Evolutionary conservation across 805 yeast genomes (phyloP), one percentile per base, ranked within the genome.

Genomic region (Torulaspora indica): DNA sequence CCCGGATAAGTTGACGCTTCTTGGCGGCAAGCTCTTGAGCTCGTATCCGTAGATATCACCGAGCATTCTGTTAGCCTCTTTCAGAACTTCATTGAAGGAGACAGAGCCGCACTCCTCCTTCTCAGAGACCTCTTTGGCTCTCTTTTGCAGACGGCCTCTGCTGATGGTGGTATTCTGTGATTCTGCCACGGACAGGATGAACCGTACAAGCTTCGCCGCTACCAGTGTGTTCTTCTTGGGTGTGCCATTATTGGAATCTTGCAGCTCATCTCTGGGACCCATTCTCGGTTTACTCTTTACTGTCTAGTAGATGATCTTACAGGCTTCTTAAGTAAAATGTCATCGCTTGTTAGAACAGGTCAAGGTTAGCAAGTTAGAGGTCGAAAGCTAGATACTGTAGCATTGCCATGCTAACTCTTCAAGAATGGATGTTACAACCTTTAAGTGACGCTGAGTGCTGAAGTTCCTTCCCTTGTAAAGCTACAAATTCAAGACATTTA

Each of bases 271-370:
- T 12, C 18, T 14, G 24, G 35, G n/a, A 32, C 23, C 14, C 42
- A 38, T 38, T 10, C 72, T 30, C 85, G 84, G 35, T 69, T 60
- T 8, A 12, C 80, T 81, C 48, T 69, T 70, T 22, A 77, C 71
- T 3, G 77, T 84, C 37, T 71, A 70, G 66, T 70, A 79, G 34
- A 8, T 17, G 14, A 7, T 15, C 17, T 29, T 8, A 4, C 5
- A 69, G 69, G 8, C 5, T 40, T 20, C 17, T 28, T 22, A 9
- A 38, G n/a, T 25, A 27, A 27, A 18, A 29, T 28, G 40, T 28
- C 34, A 38, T 38, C 40, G 40, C 34, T 31, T 15, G 5, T 25
- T 23, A 20, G 30, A 28, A 23, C n/a, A 25, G 12, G 3, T 14
- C 27, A 8, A 24, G 29, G 3, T 13, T 17, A 28, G n/a, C n/a